Percentiles rank a stretch among this genome's conserved stretches.
Conservation (phyloP, 805 yeast species). For the Wickerhamomyces bovis region DNA sequence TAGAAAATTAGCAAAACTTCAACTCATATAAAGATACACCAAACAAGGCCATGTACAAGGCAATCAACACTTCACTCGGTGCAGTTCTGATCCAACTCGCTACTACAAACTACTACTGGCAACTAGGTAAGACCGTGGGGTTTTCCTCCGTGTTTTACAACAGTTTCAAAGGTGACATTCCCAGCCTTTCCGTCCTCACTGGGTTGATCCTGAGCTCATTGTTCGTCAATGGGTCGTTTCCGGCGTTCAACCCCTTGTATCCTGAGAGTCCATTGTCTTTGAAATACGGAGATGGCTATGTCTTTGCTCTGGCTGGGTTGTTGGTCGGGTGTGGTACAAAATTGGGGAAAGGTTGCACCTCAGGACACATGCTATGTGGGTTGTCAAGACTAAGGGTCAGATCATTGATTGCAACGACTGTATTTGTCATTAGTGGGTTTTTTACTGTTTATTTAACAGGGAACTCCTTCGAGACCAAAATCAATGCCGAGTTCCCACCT, state of each 20-base stretch:
- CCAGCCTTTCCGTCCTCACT: slow-evolving; percentile 26
- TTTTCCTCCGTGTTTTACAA: slow-evolving; percentile 38
- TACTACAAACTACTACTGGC: slow-evolving; percentile 35
- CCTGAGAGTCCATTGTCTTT: slow-evolving; percentile 3
- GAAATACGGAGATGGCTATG: background rate
- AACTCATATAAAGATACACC: too few species aligned
- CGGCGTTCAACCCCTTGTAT: slow-evolving; percentile 25
- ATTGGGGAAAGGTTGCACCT: slow-evolving; percentile 46
- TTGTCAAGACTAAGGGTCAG: slow-evolving; percentile 39
- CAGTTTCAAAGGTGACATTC: slow-evolving; percentile 23
- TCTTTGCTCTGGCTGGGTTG: slow-evolving; percentile 28
- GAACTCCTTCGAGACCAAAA: background rate
- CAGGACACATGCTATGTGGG: slow-evolving; percentile 50
- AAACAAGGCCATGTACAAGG: background rate
- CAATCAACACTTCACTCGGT: slow-evolving; percentile 38
- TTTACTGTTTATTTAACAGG: slow-evolving; percentile 7
- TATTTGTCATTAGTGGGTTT: slow-evolving; percentile 33
- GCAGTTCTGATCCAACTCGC: slow-evolving; percentile 41
- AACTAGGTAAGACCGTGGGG: slow-evolving; percentile 39
- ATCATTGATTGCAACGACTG: slow-evolving; percentile 38
- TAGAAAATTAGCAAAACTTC: too few species aligned
- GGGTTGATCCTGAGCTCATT: slow-evolving; percentile 32
- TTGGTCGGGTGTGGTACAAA: slow-evolving; percentile 44
- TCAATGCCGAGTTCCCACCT: background rate
- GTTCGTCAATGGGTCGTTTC: slow-evolving; percentile 18